These are phyloP conservation scores for Septoria linicola DNA, from an alignment of 2,329 filamentous ascomycete species.

Conservation along the genomic window DNA sequence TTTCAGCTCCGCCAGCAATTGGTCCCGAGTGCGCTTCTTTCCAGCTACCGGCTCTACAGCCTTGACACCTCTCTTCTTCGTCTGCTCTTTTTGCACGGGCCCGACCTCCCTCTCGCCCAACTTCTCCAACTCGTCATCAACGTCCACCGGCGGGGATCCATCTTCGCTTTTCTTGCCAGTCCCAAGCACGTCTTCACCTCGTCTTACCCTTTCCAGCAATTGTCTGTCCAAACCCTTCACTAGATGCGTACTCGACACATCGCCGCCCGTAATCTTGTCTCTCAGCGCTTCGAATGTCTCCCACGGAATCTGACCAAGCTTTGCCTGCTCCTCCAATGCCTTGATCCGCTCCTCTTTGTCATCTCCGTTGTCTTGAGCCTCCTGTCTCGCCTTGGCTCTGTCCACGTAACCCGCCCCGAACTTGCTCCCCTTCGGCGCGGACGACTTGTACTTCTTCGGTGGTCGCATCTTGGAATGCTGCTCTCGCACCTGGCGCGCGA, in stretches of 20 bases:
- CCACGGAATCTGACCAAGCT: constrained; percentile 79
- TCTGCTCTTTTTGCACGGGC: constrained; percentile 61
- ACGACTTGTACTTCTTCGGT: constrained; percentile 68
- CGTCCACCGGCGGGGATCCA: constrained; percentile 27
- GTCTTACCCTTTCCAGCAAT: constrained; percentile 66
- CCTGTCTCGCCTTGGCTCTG: constrained; percentile 64
- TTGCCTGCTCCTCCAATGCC: constrained; percentile 76
- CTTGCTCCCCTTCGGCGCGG: constrained; percentile 77
- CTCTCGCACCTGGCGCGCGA: constrained; percentile 81
- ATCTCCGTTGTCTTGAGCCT: constrained; percentile 52
- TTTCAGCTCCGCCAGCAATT: constrained; percentile 60
- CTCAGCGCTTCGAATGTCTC: constrained; percentile 73
- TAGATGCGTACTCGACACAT: constrained; percentile 76
- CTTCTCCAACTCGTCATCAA: constrained; percentile 52
- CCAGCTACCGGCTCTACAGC: constrained; percentile 45
- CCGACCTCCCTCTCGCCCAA: constrained; percentile 67
- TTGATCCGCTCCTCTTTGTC: constrained; percentile 67
- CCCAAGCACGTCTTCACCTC: constrained; percentile 60
- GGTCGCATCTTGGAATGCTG: constrained; percentile 56
- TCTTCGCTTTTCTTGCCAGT: constrained; percentile 36
- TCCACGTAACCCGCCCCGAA: constrained; percentile 81
- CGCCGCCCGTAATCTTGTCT: constrained; percentile 76
- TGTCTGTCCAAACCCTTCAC: constrained; percentile 91
- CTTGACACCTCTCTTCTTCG: constrained; percentile 53
- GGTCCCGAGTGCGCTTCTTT: constrained; percentile 56